phyloP scores from a whole-genome alignment of 805 yeast genomes.

The Zygoascus tannicola region DNA sequence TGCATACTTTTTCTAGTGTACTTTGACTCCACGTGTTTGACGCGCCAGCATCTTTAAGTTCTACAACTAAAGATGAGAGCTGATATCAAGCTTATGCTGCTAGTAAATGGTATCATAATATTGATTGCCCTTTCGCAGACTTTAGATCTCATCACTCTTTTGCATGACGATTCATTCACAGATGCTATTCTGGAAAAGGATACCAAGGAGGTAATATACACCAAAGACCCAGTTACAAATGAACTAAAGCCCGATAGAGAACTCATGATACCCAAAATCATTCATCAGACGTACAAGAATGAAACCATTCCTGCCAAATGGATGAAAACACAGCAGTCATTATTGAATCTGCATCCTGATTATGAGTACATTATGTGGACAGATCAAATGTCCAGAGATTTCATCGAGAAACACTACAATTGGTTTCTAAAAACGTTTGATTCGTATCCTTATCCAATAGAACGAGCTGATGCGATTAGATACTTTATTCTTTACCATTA shows the following conservation, averaged over 20 bases:
- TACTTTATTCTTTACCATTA: slow-evolving; percentile 74
- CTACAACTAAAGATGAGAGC: slow-evolving; percentile 17
- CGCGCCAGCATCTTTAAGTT: too few species aligned
- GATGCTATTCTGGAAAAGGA: slow-evolving; percentile 59
- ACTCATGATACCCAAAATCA: slow-evolving; percentile 72
- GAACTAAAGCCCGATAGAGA: slow-evolving; percentile 6
- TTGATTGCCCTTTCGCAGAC: slow-evolving; percentile 48
- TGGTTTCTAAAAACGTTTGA: slow-evolving; percentile 83
- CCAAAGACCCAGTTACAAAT: slow-evolving; percentile 19
- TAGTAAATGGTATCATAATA: slow-evolving; percentile 18
- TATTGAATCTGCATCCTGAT: slow-evolving; percentile 75
- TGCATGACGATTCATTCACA: slow-evolving; percentile 60
- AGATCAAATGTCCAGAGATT: slow-evolving; percentile 69
- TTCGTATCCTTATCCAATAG: slow-evolving; percentile 66
- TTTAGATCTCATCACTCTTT: slow-evolving; percentile 61
- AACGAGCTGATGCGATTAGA: slow-evolving; percentile 85
- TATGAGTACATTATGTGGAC: slow-evolving; percentile 83
- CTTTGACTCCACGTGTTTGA: too few species aligned
- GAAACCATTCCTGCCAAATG: slow-evolving; percentile 70
- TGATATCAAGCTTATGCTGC: slow-evolving; percentile 16
- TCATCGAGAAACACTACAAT: slow-evolving; percentile 68
- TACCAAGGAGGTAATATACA: slow-evolving; percentile 43
- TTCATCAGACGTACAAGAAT: slow-evolving; percentile 88
- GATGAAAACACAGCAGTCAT: slow-evolving; percentile 67
- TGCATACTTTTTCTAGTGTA: too few species aligned